Conservation (phyloP, 768 basidiomycete species). For the Chalciporus sphaerocephalus region DNA sequence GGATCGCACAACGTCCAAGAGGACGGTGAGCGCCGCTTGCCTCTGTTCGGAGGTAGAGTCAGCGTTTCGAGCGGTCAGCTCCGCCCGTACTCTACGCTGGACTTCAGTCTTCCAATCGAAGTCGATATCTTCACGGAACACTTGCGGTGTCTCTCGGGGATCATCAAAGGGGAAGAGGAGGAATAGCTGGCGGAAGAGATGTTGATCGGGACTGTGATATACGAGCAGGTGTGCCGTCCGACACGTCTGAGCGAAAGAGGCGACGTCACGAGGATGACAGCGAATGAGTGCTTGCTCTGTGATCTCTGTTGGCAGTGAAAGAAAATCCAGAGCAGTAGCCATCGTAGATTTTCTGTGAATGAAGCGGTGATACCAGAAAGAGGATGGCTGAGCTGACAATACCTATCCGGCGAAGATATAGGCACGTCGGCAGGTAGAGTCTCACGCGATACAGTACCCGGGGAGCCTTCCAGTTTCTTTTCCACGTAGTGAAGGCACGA, state of each 20-base stretch:
- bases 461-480: constrained; percentile 1
- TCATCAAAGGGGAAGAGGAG: constrained; percentile 59
- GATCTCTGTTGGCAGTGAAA: constrained; percentile 47
- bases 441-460: neutral
- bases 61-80: constrained; percentile 23
- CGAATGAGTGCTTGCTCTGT: constrained; percentile 52
- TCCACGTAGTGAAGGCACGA: neutral
- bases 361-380: neutral
- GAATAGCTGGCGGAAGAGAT: constrained; percentile 68
- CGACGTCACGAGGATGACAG: constrained; percentile 54
- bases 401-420: constrained; percentile 1
- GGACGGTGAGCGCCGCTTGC: constrained; percentile 34
- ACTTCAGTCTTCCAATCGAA: constrained; percentile 38
- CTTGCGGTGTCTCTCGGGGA: constrained; percentile 39
- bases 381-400: neutral
- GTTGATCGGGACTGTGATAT: constrained; percentile 47
- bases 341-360: constrained; percentile 6
- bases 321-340: constrained; percentile 9
- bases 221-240: constrained; percentile 45
- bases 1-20: constrained; percentile 40
- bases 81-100: constrained; percentile 40
- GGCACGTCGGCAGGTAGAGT: neutral
- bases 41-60: constrained; percentile 26
- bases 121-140: constrained; percentile 8
- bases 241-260: constrained; percentile 57